Percentiles rank a stretch among this genome's conserved stretches.
phyloP scores from a whole-genome alignment of 2,329 filamentous ascomycete genomes.

The Pestalotiopsis sp. region DNA sequence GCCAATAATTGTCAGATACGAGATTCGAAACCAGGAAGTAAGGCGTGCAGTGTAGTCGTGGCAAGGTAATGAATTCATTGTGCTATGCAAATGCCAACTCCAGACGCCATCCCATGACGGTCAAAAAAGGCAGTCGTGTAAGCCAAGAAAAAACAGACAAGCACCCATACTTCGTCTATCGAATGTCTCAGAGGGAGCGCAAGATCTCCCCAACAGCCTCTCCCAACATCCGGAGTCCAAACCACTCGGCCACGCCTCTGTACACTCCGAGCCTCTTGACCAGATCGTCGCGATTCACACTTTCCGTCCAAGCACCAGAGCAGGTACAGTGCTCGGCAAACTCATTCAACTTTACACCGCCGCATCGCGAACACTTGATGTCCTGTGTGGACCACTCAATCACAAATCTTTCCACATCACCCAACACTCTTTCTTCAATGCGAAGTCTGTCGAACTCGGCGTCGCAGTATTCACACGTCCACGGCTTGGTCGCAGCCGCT shows the following conservation, averaged over 20 bases:
- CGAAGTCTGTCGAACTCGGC: constrained; percentile 75
- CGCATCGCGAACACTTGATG: constrained; percentile 74
- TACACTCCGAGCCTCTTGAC: constrained; percentile 69
- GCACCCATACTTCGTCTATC: background rate
- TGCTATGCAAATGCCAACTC: background rate
- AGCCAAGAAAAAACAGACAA: too few relatives aligned
- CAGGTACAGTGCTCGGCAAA: constrained; percentile 97
- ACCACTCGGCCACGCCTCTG: constrained; percentile 74
- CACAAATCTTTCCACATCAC: constrained; percentile 72
- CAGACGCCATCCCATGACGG: background rate
- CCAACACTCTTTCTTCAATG: constrained; percentile 83
- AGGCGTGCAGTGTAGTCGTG: too few relatives aligned
- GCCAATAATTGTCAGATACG: too few relatives aligned
- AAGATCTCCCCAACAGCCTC: constrained; percentile 70
- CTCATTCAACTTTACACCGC: constrained; percentile 81
- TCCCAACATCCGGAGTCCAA: constrained; percentile 79
- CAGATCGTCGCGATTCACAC: constrained; percentile 68
- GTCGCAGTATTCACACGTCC: constrained; percentile 78
- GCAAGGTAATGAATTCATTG: too few relatives aligned
- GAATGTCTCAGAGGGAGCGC: constrained; percentile 17
- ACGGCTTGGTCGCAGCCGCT: constrained; percentile 48
- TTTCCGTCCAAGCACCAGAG: constrained; percentile 81
- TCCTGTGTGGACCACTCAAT: constrained; percentile 89
- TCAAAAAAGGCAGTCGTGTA: background rate
- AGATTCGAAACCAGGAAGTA: too few relatives aligned